Conservation (phyloP, 1,139 yeast species). For the Scheffersomyces insectosa region DNA sequence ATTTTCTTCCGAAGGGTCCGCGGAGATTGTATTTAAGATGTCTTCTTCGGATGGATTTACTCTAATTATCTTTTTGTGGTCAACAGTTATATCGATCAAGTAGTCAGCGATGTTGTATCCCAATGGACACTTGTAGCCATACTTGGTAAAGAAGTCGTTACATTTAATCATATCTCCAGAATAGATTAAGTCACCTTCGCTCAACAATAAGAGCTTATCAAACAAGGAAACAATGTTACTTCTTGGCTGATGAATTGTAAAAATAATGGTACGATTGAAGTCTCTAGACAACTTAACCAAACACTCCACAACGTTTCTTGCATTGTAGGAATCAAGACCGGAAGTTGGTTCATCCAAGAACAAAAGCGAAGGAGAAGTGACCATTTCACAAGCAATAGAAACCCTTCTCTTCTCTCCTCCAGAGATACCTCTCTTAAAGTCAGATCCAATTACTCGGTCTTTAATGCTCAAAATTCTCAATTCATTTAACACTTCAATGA, state of each 20-base stretch:
- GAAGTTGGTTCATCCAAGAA: slow-evolving; percentile 92
- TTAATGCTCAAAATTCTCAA: slow-evolving; percentile 79
- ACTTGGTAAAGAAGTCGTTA: slow-evolving; percentile 68
- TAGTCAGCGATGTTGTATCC: slow-evolving; percentile 95
- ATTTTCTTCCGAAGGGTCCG: slow-evolving; percentile 21
- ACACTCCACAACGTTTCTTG: slow-evolving; percentile 85
- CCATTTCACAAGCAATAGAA: slow-evolving; percentile 86
- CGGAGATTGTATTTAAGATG: slow-evolving; percentile 24
- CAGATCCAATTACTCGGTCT: slow-evolving; percentile 86
- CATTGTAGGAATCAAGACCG: slow-evolving; percentile 91
- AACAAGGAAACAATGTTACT: slow-evolving; percentile 90
- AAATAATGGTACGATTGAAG: slow-evolving; percentile 81
- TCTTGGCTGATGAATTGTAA: slow-evolving; percentile 97
- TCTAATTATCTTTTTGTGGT: slow-evolving; percentile 39
- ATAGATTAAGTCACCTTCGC: slow-evolving; percentile 83
- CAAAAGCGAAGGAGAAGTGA: slow-evolving; percentile 78
- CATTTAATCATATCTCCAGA: slow-evolving; percentile 80
- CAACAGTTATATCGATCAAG: slow-evolving; percentile 85
- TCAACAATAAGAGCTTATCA: slow-evolving; percentile 75
- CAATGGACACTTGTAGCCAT: slow-evolving; percentile 81
- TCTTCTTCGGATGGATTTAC: slow-evolving; percentile 15
- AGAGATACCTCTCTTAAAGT: slow-evolving; percentile 86
- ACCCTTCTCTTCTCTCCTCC: slow-evolving; percentile 93
- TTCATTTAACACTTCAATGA: slow-evolving; percentile 80
- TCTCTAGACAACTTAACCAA: slow-evolving; percentile 77